Conservation (phyloP, 192 early-diverging fungal species). For the Coemansia sp. region DNA sequence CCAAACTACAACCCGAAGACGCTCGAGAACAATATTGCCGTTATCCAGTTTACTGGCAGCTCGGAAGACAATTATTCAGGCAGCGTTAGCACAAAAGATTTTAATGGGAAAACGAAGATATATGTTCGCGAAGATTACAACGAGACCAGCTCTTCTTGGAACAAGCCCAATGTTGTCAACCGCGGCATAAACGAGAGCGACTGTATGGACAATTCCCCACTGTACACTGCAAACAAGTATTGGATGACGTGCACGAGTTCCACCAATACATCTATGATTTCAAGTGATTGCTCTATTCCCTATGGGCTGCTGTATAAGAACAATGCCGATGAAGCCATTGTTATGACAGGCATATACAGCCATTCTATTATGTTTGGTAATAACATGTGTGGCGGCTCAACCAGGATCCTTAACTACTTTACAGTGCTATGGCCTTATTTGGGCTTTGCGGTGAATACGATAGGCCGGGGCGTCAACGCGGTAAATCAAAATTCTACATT, state of each 20-base stretch:
- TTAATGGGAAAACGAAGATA: neutral
- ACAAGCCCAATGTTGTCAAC: neutral
- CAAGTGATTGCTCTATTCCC: slow-evolving; percentile 15
- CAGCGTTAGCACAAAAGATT: neutral
- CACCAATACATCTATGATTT: slow-evolving; percentile 19
- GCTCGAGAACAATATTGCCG: slow-evolving; percentile 36
- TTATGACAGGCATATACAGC: slow-evolving; percentile 14
- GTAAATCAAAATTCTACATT: neutral
- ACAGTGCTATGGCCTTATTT: slow-evolving; percentile 23
- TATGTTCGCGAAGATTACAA: neutral
- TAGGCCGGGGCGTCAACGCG: neutral
- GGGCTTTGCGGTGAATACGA: neutral
- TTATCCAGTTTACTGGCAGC: slow-evolving; percentile 8
- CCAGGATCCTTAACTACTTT: slow-evolving; percentile 18
- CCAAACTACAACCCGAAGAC: slow-evolving; percentile 17
- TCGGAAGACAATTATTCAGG: neutral
- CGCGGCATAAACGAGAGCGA: neutral
- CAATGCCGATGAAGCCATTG: neutral
- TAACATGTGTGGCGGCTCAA: slow-evolving; percentile 3
- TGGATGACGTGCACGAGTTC: slow-evolving; percentile 30
- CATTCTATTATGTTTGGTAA: slow-evolving; percentile 12
- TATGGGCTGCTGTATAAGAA: slow-evolving; percentile 16
- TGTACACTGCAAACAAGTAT: slow-evolving; percentile 29
- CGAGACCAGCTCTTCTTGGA: neutral
- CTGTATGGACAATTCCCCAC: neutral